These are phyloP conservation scores for Clavispora carvajalis DNA, from an alignment of 805 yeast species.

Conservation along the genomic window DNA sequence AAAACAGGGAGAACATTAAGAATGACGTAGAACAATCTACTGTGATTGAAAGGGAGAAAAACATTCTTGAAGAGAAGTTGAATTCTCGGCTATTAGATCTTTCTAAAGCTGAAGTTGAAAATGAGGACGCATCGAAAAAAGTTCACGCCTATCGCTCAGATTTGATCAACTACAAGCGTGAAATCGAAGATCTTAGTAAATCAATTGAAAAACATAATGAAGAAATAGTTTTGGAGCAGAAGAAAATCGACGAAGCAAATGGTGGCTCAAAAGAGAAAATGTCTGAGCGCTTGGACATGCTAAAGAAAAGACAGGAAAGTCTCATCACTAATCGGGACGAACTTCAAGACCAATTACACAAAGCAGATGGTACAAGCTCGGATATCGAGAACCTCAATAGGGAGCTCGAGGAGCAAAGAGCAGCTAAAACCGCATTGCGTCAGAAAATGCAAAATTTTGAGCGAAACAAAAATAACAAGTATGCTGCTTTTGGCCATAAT, in stretches of 20 bases:
- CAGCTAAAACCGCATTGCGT: constrained; percentile 2
- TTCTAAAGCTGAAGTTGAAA: constrained; percentile 3
- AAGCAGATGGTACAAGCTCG: constrained; percentile 4
- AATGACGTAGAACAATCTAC: neutral
- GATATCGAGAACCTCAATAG: constrained; percentile 7
- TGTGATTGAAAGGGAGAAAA: neutral
- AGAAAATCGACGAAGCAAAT: constrained; percentile 33
- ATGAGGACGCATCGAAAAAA: constrained; percentile 6
- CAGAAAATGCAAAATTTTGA: constrained; percentile 7
- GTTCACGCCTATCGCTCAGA: constrained; percentile 9
- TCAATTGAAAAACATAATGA: constrained; percentile 12
- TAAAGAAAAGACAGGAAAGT: constrained; percentile 7
- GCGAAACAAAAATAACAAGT: constrained; percentile 23
- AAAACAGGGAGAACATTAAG: constrained; percentile 1
- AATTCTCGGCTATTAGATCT: constrained; percentile 1
- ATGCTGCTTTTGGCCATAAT: constrained; percentile 47
- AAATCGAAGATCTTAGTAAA: constrained; percentile 15
- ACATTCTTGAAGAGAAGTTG: neutral
- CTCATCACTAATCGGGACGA: constrained; percentile 6
- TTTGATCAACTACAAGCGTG: constrained; percentile 13
- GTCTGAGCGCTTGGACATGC: constrained; percentile 12
- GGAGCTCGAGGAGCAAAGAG: constrained; percentile 8
- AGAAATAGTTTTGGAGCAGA: constrained; percentile 29
- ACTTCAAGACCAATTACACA: constrained; percentile 5
- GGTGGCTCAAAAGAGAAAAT: constrained; percentile 41